Percentiles rank a stretch among this genome's conserved stretches.
Evolutionary conservation across 129 eudicot genomes (phyloP).

Genomic region (Scalesia atractyloides): DNA sequence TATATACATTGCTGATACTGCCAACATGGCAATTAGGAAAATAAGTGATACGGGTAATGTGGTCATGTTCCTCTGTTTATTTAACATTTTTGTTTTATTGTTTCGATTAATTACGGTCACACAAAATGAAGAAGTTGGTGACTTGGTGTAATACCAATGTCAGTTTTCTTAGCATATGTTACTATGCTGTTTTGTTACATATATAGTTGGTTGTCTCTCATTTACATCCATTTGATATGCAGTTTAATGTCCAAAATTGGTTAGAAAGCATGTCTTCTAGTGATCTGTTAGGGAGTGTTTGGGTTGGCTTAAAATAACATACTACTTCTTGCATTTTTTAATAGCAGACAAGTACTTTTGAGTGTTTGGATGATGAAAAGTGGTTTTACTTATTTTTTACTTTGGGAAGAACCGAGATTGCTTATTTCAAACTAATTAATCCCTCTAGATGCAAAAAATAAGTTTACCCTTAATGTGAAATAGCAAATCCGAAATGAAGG

Average conservation of each 20-base stretch:
- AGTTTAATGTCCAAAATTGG: background rate
- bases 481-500: background rate
- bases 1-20: conserved; percentile 85
- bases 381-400: background rate
- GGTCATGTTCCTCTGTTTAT: background rate
- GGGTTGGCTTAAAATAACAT: background rate
- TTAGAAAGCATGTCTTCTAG: background rate
- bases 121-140: background rate
- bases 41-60: conserved; percentile 76
- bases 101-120: background rate
- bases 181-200: background rate
- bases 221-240: conserved; percentile 18
- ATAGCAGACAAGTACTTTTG: background rate
- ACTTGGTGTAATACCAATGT: background rate
- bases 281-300: background rate
- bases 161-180: background rate
- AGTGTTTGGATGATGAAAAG: background rate
- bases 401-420: background rate
- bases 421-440: too few species aligned
- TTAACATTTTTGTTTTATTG: background rate
- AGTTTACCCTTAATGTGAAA: too few species aligned
- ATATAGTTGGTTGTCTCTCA: background rate
- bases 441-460: too few species aligned
- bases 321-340: background rate
- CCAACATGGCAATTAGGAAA: conserved; percentile 86